Base-by-base conservation (phyloP, 306 rosid genomes). In the Quercus wislizeni region DNA sequence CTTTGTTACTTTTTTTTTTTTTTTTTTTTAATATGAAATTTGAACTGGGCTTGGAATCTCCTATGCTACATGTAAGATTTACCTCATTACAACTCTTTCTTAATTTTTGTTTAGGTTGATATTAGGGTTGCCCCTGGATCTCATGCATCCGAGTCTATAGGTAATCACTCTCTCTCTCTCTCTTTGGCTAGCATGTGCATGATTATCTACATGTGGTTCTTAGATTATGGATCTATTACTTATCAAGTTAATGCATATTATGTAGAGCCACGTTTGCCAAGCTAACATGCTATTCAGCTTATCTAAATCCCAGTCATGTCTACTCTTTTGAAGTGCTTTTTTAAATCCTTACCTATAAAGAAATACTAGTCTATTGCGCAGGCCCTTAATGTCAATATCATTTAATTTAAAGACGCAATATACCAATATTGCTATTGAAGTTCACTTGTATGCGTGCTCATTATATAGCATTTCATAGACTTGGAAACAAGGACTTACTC, bases 41-140 rank as follows among this genome's bases (percentile, higher is more conserved):
- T 81, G 67, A 77, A 21, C 71, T 76, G 35, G 28, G 59, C 46
- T 81, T 74, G 52, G 68, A 62, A 64, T 30, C 38, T 25, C 49
- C 6, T 68, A 2, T 78, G 30, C 68, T 70, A 30, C 41, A 14
- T 55, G 49, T 12, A 49, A 33, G 28, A 41, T 75, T 23, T 69
- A 46, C 27, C 25, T 74, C 58, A 38, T 81, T 78, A 71, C 76
- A 55, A 76, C 76, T 38, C 76, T 69, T 69, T 67, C 71, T 33
- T 62, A 21, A 74, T 74, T 78, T 62, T 14, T 76, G 63, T 78
- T 81, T 76, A 96, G 98, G 97, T 96, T 85, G 98, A 96, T 79
- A 96, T 96, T 82, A 87, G 89, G 84, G 90, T 96, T 69, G 99
- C 96, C 38, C 99, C 97, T 31, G 94, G 99, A 85, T 93, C 99